A percentile compares a stretch with the other conserved stretches of the same genome.
These are phyloP conservation scores for Aspergillus haitiensis DNA, from an alignment of 495 filamentous ascomycete genomes.

Conservation along the genomic window DNA sequence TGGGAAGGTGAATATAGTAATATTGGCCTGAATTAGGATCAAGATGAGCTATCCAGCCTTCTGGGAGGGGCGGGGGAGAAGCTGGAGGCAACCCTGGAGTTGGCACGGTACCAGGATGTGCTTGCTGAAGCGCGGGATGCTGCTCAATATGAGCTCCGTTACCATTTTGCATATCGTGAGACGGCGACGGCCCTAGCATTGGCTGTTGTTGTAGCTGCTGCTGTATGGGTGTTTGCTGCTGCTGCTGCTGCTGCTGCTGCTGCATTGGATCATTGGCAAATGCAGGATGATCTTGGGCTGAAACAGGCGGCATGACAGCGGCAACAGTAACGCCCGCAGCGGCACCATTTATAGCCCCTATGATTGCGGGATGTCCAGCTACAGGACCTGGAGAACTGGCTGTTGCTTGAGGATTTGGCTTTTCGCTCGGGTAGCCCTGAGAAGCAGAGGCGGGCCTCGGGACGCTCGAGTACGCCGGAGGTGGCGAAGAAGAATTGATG, in stretches of 20 bases:
- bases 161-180: constrained; percentile 36
- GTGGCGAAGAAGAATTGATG: constrained; percentile 77
- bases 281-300: constrained; percentile 71
- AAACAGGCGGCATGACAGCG: constrained; percentile 37
- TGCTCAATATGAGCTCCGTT: constrained; percentile 17
- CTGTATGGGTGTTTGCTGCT: constrained; percentile 15
- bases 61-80: constrained; percentile 87
- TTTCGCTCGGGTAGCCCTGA: constrained; percentile 77
- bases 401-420: constrained; percentile 50
- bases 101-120: constrained; percentile 43
- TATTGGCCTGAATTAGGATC: constrained; percentile 96
- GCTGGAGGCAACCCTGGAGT: constrained; percentile 64
- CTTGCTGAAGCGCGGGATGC: constrained; percentile 24
- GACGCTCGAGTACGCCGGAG: constrained; percentile 88
- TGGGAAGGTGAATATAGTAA: constrained; percentile 96
- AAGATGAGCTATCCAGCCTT: constrained; percentile 97
- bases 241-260: constrained; percentile 42
- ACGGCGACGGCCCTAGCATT: constrained; percentile 41
- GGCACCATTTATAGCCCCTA: constrained; percentile 36
- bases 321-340: constrained; percentile 14
- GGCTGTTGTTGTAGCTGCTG: constrained; percentile 31
- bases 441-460: constrained; percentile 48
- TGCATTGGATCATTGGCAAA: constrained; percentile 77
- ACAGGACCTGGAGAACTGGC: constrained; percentile 25
- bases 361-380: constrained; percentile 30